Evolutionary conservation across 2,329 filamentous ascomycete genomes (phyloP).

Genomic region (Lachnum nothofagi): DNA sequence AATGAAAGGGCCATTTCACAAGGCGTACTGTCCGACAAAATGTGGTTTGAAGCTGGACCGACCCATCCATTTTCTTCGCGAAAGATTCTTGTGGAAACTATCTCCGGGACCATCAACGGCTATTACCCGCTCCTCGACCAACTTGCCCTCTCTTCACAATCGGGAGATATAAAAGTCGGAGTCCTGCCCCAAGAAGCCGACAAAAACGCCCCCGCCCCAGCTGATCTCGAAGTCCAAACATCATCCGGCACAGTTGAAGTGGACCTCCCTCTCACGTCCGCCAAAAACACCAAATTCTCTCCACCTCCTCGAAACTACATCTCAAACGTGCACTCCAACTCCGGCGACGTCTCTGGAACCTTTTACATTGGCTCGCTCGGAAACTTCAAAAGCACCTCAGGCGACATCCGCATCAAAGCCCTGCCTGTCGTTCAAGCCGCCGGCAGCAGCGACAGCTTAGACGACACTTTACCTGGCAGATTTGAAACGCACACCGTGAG

Average conservation of each 20-base stretch:
- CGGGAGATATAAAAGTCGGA: constrained; percentile 22
- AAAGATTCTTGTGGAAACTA: constrained; percentile 24
- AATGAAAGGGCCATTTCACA: neutral
- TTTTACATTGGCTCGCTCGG: constrained; percentile 25
- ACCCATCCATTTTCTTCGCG: constrained; percentile 22
- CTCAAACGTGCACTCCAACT: constrained; percentile 24
- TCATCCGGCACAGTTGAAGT: constrained; percentile 24
- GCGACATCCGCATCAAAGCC: constrained; percentile 17
- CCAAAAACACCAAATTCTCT: constrained; percentile 6
- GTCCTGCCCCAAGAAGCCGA: constrained; percentile 22
- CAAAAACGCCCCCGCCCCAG: constrained; percentile 22
- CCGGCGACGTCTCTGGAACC: constrained; percentile 24
- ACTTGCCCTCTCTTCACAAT: constrained; percentile 22
- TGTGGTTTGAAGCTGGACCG: neutral
- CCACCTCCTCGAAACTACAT: constrained; percentile 29
- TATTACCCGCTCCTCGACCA: constrained; percentile 28
- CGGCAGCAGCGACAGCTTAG: constrained; percentile 1
- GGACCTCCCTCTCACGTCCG: constrained; percentile 17
- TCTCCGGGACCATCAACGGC: constrained; percentile 27
- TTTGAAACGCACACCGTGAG: constrained; percentile 27
- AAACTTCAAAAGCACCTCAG: constrained; percentile 21
- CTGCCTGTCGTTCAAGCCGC: constrained; percentile 25
- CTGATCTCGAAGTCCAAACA: constrained; percentile 24
- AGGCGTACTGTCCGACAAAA: neutral
- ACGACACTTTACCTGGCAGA: constrained; percentile 4